Percentiles rank a stretch among this genome's conserved stretches.
phyloP scores from a whole-genome alignment of 495 filamentous ascomycete genomes.

The Aspergillus heteromorphus region DNA sequence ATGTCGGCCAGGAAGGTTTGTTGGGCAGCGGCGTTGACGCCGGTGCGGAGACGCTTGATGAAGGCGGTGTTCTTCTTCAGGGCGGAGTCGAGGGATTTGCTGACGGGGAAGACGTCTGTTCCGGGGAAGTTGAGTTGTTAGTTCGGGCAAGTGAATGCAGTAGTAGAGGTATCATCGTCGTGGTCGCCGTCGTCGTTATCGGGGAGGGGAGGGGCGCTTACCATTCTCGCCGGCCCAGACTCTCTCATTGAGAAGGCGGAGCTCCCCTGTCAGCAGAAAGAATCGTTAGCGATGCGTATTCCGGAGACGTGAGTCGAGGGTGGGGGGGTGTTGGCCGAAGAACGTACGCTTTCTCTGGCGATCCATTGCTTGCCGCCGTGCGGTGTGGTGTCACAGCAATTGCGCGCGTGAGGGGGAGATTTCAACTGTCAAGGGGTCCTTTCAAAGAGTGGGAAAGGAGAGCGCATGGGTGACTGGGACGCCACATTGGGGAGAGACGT shows the following conservation, averaged over 20 bases:
- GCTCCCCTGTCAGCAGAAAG: constrained; percentile 59
- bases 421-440: constrained; percentile 32
- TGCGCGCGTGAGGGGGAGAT: constrained; percentile 7
- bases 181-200: background rate
- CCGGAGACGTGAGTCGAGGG: background rate
- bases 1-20: constrained; percentile 87
- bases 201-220: constrained; percentile 29
- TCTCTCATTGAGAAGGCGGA: constrained; percentile 78
- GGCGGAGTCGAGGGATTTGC: constrained; percentile 83
- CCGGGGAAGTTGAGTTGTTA: background rate
- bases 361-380: constrained; percentile 56
- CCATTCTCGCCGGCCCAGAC: constrained; percentile 86
- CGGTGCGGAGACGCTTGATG: constrained; percentile 92
- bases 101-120: constrained; percentile 74
- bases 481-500: constrained; percentile 36
- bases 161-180: background rate
- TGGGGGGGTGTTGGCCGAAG: background rate
- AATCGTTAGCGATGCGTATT: constrained; percentile 1
- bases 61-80: constrained; percentile 99
- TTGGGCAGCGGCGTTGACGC: constrained; percentile 70
- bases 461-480: constrained; percentile 35
- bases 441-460: constrained; percentile 37
- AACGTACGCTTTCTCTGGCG: constrained; percentile 73
- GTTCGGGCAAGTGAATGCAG: constrained; percentile 3
- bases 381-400: constrained; percentile 13